These are phyloP conservation scores for Cadophora gregata DNA, from an alignment of 2,329 filamentous ascomycete genomes.

Conservation along the genomic window DNA sequence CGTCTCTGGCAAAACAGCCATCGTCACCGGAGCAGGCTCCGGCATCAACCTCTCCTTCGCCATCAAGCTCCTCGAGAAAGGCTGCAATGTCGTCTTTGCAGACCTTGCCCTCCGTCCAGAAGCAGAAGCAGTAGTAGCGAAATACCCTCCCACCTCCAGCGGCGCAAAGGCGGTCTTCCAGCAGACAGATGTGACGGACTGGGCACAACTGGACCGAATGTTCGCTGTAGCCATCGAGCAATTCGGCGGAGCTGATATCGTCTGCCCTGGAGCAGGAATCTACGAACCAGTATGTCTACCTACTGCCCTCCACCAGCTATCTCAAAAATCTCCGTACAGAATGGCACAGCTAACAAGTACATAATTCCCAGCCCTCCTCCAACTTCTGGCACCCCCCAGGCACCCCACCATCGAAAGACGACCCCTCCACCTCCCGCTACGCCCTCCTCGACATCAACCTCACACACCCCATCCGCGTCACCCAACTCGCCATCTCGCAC, in stretches of 20 bases:
- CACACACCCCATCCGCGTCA: slow-evolving; percentile 57
- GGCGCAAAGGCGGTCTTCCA: slow-evolving; percentile 48
- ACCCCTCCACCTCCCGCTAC: slow-evolving; percentile 49
- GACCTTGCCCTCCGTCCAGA: slow-evolving; percentile 52
- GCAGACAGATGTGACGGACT: slow-evolving; percentile 53
- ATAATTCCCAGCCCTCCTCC: slow-evolving; percentile 51
- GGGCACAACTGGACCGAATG: slow-evolving; percentile 47
- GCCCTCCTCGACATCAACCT: slow-evolving; percentile 56
- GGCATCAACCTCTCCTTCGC: slow-evolving; percentile 57
- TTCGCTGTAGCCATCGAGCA: slow-evolving; percentile 45
- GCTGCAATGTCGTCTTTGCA: slow-evolving; percentile 54
- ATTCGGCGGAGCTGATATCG: slow-evolving; percentile 47
- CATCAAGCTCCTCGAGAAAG: slow-evolving; percentile 48
- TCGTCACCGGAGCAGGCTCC: slow-evolving; percentile 60
- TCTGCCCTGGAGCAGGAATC: slow-evolving; percentile 54
- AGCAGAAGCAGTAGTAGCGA: slow-evolving; percentile 44
- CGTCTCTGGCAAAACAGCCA: slow-evolving; percentile 55
- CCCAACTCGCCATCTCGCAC: slow-evolving; percentile 55
- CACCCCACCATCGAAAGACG: slow-evolving; percentile 49
- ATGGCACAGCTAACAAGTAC: not conserved
- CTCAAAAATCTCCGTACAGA: not conserved
- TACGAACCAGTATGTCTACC: slow-evolving; percentile 49
- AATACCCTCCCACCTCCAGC: slow-evolving; percentile 27
- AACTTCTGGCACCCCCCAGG: slow-evolving; percentile 58
- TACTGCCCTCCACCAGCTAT: not conserved